Percentiles rank a stretch among this genome's conserved stretches.
phyloP scores from a whole-genome alignment of 768 basidiomycete genomes.

The Russula dissimulans region DNA sequence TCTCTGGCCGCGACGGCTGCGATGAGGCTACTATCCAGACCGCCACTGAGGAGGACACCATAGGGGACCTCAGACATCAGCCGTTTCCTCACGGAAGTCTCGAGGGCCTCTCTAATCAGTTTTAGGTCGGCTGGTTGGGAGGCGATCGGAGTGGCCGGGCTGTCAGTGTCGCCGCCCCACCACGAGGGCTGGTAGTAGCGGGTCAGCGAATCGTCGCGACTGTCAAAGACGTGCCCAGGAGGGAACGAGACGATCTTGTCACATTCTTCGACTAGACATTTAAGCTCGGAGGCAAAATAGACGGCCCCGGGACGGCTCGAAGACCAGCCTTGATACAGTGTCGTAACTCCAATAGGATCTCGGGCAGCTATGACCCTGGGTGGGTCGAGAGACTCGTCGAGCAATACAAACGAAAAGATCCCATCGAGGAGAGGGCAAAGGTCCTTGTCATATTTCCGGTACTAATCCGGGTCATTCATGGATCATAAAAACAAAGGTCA shows the following conservation, averaged over 20 bases:
- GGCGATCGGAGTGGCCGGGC: slow-evolving; percentile 44
- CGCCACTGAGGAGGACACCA: slow-evolving; percentile 91
- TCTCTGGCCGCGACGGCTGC: slow-evolving; percentile 91
- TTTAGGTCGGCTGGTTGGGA: slow-evolving; percentile 54
- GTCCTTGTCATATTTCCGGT: slow-evolving; percentile 68
- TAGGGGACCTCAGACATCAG: slow-evolving; percentile 99
- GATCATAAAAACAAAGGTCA: background rate
- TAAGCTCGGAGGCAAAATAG: slow-evolving; percentile 95
- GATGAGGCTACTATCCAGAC: slow-evolving; percentile 92
- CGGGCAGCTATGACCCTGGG: slow-evolving; percentile 90
- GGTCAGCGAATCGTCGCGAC: slow-evolving; percentile 61
- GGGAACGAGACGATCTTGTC: slow-evolving; percentile 94
- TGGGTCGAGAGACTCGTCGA: slow-evolving; percentile 88
- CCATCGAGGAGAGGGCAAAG: slow-evolving; percentile 83
- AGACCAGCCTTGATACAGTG: slow-evolving; percentile 95
- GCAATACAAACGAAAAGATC: slow-evolving; percentile 96
- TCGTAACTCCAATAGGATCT: slow-evolving; percentile 96
- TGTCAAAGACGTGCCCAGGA: slow-evolving; percentile 95
- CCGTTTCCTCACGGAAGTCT: slow-evolving; percentile 87
- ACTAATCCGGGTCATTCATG: slow-evolving; percentile 39
- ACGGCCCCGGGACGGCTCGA: slow-evolving; percentile 72
- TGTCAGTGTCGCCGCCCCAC: slow-evolving; percentile 79
- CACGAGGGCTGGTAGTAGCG: slow-evolving; percentile 86
- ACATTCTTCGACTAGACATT: slow-evolving; percentile 83
- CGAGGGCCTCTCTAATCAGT: slow-evolving; percentile 69